These are phyloP conservation scores for Penicillium sp. DNA, from an alignment of 2,329 filamentous ascomycete genomes.

Conservation along the genomic window DNA sequence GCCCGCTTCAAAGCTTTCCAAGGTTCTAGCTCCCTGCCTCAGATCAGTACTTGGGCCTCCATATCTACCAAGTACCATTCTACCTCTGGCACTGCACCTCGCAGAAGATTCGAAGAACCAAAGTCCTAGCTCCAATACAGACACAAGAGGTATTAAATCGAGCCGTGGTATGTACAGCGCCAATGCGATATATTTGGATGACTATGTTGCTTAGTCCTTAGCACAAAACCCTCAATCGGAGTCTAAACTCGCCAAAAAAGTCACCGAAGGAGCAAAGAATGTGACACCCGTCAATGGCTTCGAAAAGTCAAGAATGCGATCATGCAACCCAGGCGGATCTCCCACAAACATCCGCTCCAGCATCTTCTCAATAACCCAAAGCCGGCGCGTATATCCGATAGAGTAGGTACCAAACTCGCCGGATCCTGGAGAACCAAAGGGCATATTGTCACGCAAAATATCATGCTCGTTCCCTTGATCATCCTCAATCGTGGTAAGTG, in stretches of 20 bases:
- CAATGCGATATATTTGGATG: background rate
- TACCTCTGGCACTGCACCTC: too few species aligned
- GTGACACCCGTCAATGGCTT: constrained; percentile 50
- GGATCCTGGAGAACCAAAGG: constrained; percentile 52
- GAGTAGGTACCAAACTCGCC: constrained; percentile 57
- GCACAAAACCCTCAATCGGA: constrained; percentile 6
- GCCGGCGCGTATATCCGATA: constrained; percentile 49
- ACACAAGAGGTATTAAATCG: too few species aligned
- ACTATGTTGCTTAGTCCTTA: too few species aligned
- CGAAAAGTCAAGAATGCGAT: constrained; percentile 54
- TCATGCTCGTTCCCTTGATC: constrained; percentile 49
- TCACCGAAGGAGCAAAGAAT: constrained; percentile 51
- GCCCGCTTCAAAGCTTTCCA: constrained; percentile 38
- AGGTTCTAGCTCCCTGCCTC: constrained; percentile 30
- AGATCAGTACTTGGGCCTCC: constrained; percentile 30
- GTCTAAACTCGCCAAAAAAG: constrained; percentile 31
- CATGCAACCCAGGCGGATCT: constrained; percentile 51
- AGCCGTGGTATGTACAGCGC: background rate
- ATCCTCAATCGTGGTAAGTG: constrained; percentile 52
- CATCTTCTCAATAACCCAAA: constrained; percentile 59
- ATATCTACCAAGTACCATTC: too few species aligned
- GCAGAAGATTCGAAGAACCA: too few species aligned
- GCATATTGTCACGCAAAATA: constrained; percentile 59
- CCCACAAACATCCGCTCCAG: constrained; percentile 56
- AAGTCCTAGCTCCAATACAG: too few species aligned